Conservation (phyloP, 495 filamentous ascomycete species). For the Geopyxis carbonaria region DNA sequence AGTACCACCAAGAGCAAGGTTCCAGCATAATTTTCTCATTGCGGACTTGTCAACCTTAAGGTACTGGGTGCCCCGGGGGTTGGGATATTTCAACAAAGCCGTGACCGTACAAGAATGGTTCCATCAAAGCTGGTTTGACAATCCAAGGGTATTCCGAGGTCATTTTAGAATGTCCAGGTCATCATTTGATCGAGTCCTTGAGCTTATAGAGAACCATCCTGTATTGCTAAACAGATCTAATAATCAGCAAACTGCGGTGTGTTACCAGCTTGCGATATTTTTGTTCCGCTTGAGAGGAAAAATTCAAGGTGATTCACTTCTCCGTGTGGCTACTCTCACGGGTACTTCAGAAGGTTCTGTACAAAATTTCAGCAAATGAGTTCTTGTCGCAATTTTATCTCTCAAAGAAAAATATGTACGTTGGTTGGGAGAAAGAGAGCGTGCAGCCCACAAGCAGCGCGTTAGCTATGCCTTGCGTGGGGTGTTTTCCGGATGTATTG, state of each 20-base stretch:
- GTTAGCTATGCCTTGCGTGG: neutral
- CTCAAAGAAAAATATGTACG: neutral
- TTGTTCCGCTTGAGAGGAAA: neutral
- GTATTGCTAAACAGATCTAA: neutral
- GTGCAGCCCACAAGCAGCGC: neutral
- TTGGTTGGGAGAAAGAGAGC: neutral
- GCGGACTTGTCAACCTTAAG: neutral
- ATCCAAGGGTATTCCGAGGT: neutral
- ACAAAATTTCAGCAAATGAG: neutral
- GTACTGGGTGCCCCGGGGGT: neutral
- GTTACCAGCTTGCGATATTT: conserved; percentile 5
- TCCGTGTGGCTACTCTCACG: neutral
- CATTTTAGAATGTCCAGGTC: neutral
- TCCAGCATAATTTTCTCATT: no score
- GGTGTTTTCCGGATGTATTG: neutral
- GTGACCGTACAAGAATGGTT: neutral
- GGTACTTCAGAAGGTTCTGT: neutral
- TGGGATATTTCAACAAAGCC: no score
- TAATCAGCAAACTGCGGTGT: neutral
- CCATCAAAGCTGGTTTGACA: neutral
- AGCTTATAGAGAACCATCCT: neutral
- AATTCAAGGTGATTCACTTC: neutral
- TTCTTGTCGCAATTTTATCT: neutral
- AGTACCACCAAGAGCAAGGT: no score
- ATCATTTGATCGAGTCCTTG: neutral